phyloP scores from a whole-genome alignment of 2,329 filamentous ascomycete species.

The Epichloe baconii region DNA sequence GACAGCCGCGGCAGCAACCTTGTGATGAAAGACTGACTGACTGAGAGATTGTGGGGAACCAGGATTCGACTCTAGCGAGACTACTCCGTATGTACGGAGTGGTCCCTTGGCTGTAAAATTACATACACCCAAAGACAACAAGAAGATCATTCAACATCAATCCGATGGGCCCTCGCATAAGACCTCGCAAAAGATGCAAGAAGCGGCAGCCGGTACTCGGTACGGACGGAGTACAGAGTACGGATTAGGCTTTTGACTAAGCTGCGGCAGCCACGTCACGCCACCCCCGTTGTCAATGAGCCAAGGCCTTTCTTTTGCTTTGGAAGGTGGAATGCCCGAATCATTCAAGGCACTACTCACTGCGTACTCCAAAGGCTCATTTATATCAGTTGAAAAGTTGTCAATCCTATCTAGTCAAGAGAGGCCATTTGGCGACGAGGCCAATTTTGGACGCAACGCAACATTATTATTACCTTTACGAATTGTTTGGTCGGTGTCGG shows the following conservation, averaged over 20 bases:
- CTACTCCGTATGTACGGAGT: too few relatives aligned
- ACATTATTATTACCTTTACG: not conserved
- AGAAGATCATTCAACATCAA: too few relatives aligned
- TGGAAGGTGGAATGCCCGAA: constrained; percentile 3
- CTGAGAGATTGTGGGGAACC: too few relatives aligned
- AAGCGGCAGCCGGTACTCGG: not conserved
- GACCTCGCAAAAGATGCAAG: not conserved
- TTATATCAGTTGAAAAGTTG: not conserved
- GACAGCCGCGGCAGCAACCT: not conserved
- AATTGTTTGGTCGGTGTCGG: too few relatives aligned
- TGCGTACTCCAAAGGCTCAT: not conserved
- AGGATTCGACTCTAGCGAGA: too few relatives aligned
- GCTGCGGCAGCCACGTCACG: not conserved
- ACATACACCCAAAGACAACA: not conserved
- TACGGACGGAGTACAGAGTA: not conserved
- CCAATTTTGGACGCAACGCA: not conserved
- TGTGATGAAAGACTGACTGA: not conserved
- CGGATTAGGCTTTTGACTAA: not conserved
- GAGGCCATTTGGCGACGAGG: not conserved
- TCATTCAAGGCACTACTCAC: too few relatives aligned
- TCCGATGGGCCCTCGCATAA: not conserved
- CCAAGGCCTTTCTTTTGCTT: not conserved
- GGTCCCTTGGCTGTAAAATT: too few relatives aligned
- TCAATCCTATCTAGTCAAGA: not conserved
- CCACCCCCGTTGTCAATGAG: constrained; percentile 1